These are phyloP conservation scores for Solanum lycopersicoides DNA, from an alignment of 257 asterid genomes.

Conservation along the genomic window DNA sequence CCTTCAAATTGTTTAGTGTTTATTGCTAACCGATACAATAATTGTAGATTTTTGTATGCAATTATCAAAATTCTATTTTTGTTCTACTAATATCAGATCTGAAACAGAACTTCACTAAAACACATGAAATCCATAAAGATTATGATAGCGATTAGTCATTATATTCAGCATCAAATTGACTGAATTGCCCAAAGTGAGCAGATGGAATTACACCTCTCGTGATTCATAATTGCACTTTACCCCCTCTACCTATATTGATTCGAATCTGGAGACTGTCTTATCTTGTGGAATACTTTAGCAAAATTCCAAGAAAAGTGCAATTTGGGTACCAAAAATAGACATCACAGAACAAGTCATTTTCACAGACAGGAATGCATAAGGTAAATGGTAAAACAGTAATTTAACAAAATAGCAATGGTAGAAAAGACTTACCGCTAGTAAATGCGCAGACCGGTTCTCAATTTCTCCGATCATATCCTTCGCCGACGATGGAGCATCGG, in stretches of 20 bases:
- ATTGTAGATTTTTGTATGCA: not conserved
- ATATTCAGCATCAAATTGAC: slow-evolving; percentile 16
- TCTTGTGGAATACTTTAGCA: slow-evolving; percentile 7
- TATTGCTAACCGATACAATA: not conserved
- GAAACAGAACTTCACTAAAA: not conserved
- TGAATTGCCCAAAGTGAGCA: slow-evolving; percentile 24
- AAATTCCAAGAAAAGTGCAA: slow-evolving; percentile 25
- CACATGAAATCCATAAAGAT: not conserved
- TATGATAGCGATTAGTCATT: not conserved
- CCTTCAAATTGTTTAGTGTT: not conserved
- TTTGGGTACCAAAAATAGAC: slow-evolving; percentile 22
- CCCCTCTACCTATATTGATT: not conserved
- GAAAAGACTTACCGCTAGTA: slow-evolving; percentile 71
- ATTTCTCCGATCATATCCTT: slow-evolving; percentile 99
- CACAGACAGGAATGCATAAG: slow-evolving; percentile 23
- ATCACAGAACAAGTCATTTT: slow-evolving; percentile 24
- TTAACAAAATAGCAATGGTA: not conserved
- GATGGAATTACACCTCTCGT: slow-evolving; percentile 8
- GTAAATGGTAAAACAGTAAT: slow-evolving; percentile 15
- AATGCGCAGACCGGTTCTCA: slow-evolving; percentile 92
- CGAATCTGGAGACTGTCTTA: slow-evolving; percentile 45
- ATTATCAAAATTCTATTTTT: not conserved
- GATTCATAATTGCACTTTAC: slow-evolving; percentile 12
- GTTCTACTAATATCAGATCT: not conserved
- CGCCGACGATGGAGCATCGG: slow-evolving; percentile 36